Evolutionary conservation across 2,329 filamentous ascomycete genomes (phyloP).

Genomic region (Chaetomium strumarium): DNA sequence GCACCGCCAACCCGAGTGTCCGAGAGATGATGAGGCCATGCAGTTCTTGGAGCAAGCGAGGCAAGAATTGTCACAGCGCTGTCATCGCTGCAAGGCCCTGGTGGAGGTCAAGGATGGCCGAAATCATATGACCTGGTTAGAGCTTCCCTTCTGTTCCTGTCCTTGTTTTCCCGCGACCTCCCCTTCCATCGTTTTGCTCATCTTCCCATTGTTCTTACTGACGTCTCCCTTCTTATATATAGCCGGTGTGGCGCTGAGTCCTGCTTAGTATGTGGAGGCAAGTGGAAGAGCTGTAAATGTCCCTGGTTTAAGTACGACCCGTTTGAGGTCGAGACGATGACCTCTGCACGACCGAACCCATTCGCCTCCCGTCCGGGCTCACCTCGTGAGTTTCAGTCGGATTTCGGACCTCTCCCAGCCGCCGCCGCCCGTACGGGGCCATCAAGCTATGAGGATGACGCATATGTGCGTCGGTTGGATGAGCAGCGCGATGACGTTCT

Average conservation of each 20-base stretch:
- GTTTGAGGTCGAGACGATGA: constrained; percentile 46
- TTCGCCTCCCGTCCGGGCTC: constrained; percentile 28
- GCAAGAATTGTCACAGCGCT: constrained; percentile 67
- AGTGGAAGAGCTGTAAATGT: constrained; percentile 81
- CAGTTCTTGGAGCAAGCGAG: constrained; percentile 59
- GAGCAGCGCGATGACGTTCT: constrained; percentile 42
- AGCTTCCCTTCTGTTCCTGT: constrained; percentile 12
- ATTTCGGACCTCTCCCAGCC: constrained; percentile 22
- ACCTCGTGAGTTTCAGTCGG: constrained; percentile 29
- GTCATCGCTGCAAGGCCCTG: constrained; percentile 65
- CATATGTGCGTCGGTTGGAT: constrained; percentile 40
- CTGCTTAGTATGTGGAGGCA: constrained; percentile 76
- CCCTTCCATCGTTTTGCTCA: background rate
- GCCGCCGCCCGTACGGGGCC: constrained; percentile 27
- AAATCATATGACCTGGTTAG: constrained; percentile 83
- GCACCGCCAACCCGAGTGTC: constrained; percentile 65
- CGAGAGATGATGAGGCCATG: constrained; percentile 61
- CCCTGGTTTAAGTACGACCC: constrained; percentile 67
- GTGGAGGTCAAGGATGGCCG: constrained; percentile 78
- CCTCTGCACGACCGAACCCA: constrained; percentile 30
- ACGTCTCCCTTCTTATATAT: constrained; percentile 15
- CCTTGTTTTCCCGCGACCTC: background rate
- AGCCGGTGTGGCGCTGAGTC: constrained; percentile 76
- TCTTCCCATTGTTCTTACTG: background rate
- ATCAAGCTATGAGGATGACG: constrained; percentile 42